phyloP scores from a whole-genome alignment of 129 eudicot genomes.

The Arctium minus region DNA sequence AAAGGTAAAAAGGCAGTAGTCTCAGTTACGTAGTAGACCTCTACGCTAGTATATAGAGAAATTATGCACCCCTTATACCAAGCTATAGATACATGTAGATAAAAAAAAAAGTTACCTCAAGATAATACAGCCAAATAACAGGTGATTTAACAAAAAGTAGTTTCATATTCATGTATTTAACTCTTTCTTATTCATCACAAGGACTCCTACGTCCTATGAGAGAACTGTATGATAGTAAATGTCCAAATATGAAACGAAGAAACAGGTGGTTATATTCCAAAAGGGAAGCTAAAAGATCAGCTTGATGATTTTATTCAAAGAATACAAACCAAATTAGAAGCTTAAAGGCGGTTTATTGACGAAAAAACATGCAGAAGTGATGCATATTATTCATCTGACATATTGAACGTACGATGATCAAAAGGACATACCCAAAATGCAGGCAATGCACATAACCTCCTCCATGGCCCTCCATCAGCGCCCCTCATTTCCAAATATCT shows the following conservation, averaged over 20 bases:
- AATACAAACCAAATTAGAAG: neutral
- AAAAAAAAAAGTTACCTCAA: too few relatives aligned
- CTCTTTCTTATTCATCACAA: too few relatives aligned
- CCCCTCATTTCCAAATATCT: conserved; percentile 98
- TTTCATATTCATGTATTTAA: too few relatives aligned
- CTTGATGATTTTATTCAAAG: neutral
- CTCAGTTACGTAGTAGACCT: neutral
- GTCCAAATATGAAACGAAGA: neutral
- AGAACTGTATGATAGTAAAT: neutral
- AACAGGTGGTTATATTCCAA: neutral
- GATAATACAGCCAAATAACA: too few relatives aligned
- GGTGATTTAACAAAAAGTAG: neutral
- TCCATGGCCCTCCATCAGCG: conserved; percentile 99
- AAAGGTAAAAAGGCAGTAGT: neutral
- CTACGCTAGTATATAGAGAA: neutral
- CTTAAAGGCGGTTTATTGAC: neutral
- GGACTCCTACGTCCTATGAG: neutral
- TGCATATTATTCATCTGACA: neutral
- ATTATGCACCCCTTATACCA: neutral
- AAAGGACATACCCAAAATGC: conserved; percentile 79
- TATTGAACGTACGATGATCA: neutral
- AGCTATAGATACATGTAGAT: neutral
- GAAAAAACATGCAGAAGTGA: neutral
- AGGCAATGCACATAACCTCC: conserved; percentile 95
- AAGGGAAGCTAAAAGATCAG: neutral